Evolutionary conservation across 2,329 filamentous ascomycete species (phyloP).

Genomic region (Exophiala viscosa): DNA sequence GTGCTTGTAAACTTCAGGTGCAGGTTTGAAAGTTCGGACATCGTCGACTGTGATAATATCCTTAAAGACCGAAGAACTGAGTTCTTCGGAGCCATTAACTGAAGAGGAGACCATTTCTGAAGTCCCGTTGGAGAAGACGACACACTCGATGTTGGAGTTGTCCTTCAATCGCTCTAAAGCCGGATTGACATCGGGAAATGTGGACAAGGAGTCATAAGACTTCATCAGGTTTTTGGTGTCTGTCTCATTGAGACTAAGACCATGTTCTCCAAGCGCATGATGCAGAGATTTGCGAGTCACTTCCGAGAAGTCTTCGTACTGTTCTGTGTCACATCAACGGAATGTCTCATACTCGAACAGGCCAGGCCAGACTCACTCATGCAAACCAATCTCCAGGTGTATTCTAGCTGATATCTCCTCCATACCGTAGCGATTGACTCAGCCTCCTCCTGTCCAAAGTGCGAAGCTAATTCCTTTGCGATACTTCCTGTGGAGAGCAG

Average conservation of each 20-base stretch:
- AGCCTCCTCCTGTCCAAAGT: slow-evolving; percentile 58
- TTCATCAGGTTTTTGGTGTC: slow-evolving; percentile 55
- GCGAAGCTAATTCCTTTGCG: slow-evolving; percentile 52
- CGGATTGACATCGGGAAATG: slow-evolving; percentile 61
- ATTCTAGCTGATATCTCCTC: slow-evolving; percentile 70
- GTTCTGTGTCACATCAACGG: slow-evolving; percentile 40
- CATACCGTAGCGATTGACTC: slow-evolving; percentile 57
- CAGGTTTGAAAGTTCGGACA: slow-evolving; percentile 62
- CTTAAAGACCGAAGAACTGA: slow-evolving; percentile 51
- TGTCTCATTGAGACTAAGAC: slow-evolving; percentile 42
- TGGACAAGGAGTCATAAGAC: slow-evolving; percentile 61
- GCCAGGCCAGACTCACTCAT: slow-evolving; percentile 56
- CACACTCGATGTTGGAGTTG: slow-evolving; percentile 46
- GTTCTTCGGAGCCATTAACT: slow-evolving; percentile 54
- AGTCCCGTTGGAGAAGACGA: slow-evolving; percentile 70
- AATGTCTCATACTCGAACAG: neutral
- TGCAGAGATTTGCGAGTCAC: slow-evolving; percentile 60
- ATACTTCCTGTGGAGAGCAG: slow-evolving; percentile 70
- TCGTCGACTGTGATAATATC: slow-evolving; percentile 61
- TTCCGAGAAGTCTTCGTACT: slow-evolving; percentile 60
- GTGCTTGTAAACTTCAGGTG: slow-evolving; percentile 58
- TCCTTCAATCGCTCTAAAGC: slow-evolving; percentile 50
- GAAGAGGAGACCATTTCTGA: slow-evolving; percentile 60
- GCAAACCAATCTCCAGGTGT: slow-evolving; percentile 71
- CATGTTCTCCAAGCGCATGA: slow-evolving; percentile 61